phyloP scores from a whole-genome alignment of 495 filamentous ascomycete genomes.

The Cenococcum geophilum region DNA sequence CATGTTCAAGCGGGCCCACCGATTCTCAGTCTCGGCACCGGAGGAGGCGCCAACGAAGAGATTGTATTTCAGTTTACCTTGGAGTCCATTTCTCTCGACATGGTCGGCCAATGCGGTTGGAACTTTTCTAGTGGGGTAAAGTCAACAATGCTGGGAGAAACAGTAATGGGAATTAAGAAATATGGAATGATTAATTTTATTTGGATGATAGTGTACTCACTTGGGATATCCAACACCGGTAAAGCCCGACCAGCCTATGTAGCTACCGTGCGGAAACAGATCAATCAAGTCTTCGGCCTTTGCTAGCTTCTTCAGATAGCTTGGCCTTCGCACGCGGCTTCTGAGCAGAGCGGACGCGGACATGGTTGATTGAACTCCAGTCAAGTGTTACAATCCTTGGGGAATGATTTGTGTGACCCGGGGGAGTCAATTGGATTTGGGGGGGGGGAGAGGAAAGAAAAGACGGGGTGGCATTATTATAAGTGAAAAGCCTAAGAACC shows the following conservation, averaged over 20 bases:
- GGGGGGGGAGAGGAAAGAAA: not conserved
- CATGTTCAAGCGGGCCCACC: slow-evolving; percentile 83
- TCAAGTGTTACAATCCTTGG: not conserved
- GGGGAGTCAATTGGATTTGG: not conserved
- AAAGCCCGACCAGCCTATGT: slow-evolving; percentile 87
- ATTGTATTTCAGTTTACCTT: slow-evolving; percentile 77
- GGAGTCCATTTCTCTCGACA: slow-evolving; percentile 80
- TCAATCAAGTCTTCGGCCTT: slow-evolving; percentile 72
- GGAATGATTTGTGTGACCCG: not conserved
- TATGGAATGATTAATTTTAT: not conserved
- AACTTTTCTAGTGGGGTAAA: slow-evolving; percentile 54
- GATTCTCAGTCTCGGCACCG: slow-evolving; percentile 85
- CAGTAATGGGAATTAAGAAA: not conserved
- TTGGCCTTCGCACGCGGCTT: slow-evolving; percentile 66
- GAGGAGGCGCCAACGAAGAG: slow-evolving; percentile 86
- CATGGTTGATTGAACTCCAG: slow-evolving; percentile 14
- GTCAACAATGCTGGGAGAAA: slow-evolving; percentile 3
- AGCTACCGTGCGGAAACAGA: slow-evolving; percentile 73
- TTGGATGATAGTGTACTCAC: slow-evolving; percentile 41
- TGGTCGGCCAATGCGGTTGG: slow-evolving; percentile 81
- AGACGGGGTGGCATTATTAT: not conserved
- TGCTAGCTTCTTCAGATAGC: slow-evolving; percentile 72
- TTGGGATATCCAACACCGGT: slow-evolving; percentile 90
- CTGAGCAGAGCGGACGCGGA: slow-evolving; percentile 68
- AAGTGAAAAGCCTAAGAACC: too few relatives aligned